phyloP scores from a whole-genome alignment of 305 asterid species.

The Coffea humblotiana region DNA sequence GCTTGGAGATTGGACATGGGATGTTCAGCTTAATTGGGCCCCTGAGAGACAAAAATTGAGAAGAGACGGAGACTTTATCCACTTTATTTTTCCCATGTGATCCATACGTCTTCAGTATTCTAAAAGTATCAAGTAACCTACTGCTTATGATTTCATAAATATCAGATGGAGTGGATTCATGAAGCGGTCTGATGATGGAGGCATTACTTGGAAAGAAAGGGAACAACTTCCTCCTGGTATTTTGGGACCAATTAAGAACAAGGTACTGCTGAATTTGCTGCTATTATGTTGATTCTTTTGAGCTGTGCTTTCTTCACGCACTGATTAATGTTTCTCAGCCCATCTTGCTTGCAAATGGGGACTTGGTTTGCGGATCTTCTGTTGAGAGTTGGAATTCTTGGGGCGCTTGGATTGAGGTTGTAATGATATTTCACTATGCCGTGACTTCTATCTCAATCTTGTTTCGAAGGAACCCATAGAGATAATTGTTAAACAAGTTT shows the following conservation, averaged over 20 bases:
- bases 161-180: constrained; percentile 89
- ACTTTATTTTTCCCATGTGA: not conserved
- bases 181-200: constrained; percentile 80
- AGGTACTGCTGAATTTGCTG: constrained; percentile 40
- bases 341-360: constrained; percentile 72
- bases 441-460: not conserved
- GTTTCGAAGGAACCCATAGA: not conserved
- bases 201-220: constrained; percentile 75
- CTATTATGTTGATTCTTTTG: not conserved
- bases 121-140: not conserved
- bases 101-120: not conserved
- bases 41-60: not conserved
- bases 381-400: constrained; percentile 98
- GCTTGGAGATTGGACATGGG: not conserved
- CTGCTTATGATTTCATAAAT: constrained; percentile 17
- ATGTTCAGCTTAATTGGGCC: not conserved
- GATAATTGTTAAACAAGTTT: not conserved
- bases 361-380: constrained; percentile 91
- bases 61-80: not conserved
- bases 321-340: constrained; percentile 48
- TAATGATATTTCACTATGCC: not conserved
- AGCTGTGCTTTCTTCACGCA: not conserved
- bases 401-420: constrained; percentile 99
- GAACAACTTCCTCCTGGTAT: constrained; percentile 95
- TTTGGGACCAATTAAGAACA: constrained; percentile 87